Evolutionary conservation across 1,284 basidiomycete species (phyloP), one percentile per base, ranked within the genome.

Genomic region (Pseudomicrostroma phylloplanum): DNA sequence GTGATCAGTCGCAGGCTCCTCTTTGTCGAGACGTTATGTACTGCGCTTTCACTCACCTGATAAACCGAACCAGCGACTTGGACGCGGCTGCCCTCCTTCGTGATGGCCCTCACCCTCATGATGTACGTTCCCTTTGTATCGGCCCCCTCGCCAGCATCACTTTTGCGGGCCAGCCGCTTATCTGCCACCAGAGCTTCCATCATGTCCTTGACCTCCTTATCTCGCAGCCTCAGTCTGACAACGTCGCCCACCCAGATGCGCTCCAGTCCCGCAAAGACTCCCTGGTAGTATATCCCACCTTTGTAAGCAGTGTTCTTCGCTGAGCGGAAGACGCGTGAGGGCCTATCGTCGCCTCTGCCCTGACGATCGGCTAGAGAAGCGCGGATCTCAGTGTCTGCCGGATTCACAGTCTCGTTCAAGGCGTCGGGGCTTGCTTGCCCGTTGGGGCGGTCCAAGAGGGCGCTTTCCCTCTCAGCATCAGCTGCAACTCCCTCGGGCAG

Each of bases 181-280:
- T 65, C 65, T 6, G 42, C 58, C 25, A 55, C 59, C 23, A 73
- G 43, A 17, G 55, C 55, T 7, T 60, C 36, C 48, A 72, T 68
- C 57, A 73, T 61, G 46, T 58, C 64, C 36, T 63, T 61, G 26
- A 73, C 48, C n/a, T 75, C 68, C 26, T 15, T 57, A 6, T 9
- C 51, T 4, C 56, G 46, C 8, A 75, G 60, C 23, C 57, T 51
- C 8, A 75, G 64, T 13, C 73, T 62, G 15, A 75, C 71, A 53
- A 72, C 60, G 19, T 75, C 73, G 39, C 72, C 73, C 0, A 68
- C 70, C 73, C 73, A 75, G 23, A 75, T 64, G 0, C 72, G 59
- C 58, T 75, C 73, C 6, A 62, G 56, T 8, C 73, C 73, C 19
- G 71, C 61, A 42, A 67, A 64, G 41, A 70, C 55, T 21, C 73